Percentiles rank a stretch among this genome's conserved stretches.
Conservation (phyloP, 1,284 basidiomycete species). For the Marasmius sp. region DNA sequence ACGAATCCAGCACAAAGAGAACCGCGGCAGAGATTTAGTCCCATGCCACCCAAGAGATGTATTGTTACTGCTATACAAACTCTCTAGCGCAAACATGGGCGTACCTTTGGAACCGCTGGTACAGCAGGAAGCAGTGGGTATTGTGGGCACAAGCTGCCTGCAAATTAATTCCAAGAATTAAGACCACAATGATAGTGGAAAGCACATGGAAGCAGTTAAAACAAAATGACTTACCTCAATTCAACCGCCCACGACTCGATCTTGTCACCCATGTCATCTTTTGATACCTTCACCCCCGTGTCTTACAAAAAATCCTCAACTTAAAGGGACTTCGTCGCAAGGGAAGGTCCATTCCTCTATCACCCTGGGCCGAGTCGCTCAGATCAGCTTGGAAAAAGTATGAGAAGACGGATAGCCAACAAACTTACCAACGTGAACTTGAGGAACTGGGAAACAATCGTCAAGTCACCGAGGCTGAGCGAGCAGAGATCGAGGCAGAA, state of each 20-base stretch:
- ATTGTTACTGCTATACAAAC: constrained; percentile 10
- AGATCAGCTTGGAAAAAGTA: not conserved
- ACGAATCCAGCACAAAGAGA: not conserved
- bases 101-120: constrained; percentile 21
- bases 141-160: constrained; percentile 13
- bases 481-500: no score
- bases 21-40: not conserved
- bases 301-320: constrained; percentile 2
- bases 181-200: constrained; percentile 19
- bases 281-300: constrained; percentile 2
- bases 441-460: not conserved
- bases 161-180: constrained; percentile 9
- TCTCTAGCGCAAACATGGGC: constrained; percentile 16
- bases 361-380: not conserved
- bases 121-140: constrained; percentile 11
- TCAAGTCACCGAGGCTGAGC: not conserved
- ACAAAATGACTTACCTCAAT: constrained; percentile 12
- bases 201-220: constrained; percentile 16
- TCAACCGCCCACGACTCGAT: constrained; percentile 15
- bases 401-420: not conserved
- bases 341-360: not conserved
- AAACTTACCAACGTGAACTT: not conserved
- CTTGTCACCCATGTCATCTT: constrained; percentile 5
- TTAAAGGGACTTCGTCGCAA: not conserved
- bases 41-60: not conserved